Base-by-base conservation (phyloP, 2,329 filamentous ascomycete species). In the Canariomyces notabilis region DNA sequence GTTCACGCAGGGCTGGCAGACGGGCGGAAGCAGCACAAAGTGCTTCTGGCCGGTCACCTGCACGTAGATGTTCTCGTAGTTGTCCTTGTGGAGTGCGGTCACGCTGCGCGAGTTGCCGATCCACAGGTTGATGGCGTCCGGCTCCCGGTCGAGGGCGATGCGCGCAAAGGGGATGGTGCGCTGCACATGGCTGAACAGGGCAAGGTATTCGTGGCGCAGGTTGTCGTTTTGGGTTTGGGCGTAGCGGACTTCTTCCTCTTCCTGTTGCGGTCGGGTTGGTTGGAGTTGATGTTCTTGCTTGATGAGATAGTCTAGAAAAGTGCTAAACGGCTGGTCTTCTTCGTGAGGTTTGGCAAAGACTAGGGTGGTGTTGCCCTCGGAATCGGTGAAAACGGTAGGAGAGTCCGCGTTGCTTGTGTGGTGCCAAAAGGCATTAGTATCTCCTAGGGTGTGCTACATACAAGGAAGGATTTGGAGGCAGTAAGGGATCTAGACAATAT, bases 51-150 rank as follows among this genome's bases (percentile, higher is more conserved):
- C 88, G 1, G 80, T 64, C 12, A 91, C 65, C 59, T 91, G 87
- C 1, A 88, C 83, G 62, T 90, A 93, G 0, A 93, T 75, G 61
- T 93, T 93, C 64, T 93, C 87, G 63, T 90, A 91, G 58, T 86
- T 86, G 66, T 93, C 88, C 59, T 85, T 86, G 67, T 93, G 88
- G 44, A 90, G 64, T 0, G 84, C 82, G 0, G 87, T 90, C 1
- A 77, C 73, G 20, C 82, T 86, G 31, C 71, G 72, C 1, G 79
- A 79, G 65, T 87, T 86, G 44, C 87, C 87, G 40, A 93, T 80
- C 87, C 87, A 91, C 59, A 93, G 73, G 61, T 93, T 93, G 51
- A 89, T 77, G 12, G 87, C 87, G 52, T 93, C 87, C 0, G 87
- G 84, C 0, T 67, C 59, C 39, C 75, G 71, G 32, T 76, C 69